phyloP scores from a whole-genome alignment of 805 yeast species.

The Cyberlindnera mississippiensis region DNA sequence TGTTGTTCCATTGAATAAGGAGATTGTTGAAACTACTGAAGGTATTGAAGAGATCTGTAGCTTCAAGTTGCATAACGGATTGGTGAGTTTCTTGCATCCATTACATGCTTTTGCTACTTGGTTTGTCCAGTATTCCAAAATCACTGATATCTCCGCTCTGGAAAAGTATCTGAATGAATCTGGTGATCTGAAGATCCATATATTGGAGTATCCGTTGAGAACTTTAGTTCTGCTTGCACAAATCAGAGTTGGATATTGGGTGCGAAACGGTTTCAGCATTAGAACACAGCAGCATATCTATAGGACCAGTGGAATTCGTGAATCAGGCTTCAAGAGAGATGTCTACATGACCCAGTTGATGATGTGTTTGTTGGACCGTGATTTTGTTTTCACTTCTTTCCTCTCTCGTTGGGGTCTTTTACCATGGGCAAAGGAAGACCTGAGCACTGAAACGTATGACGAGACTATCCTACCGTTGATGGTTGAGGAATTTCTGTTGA shows the following conservation, averaged over 20 bases:
- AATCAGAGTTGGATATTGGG: conserved; percentile 89
- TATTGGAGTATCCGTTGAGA: conserved; percentile 70
- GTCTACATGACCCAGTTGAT: conserved; percentile 62
- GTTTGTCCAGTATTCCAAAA: conserved; percentile 51
- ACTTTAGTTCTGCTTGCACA: conserved; percentile 77
- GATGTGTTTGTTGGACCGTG: conserved; percentile 53
- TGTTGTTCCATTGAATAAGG: conserved; percentile 2
- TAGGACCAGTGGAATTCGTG: conserved; percentile 72
- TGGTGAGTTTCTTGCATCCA: conserved; percentile 75
- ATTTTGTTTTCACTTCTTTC: conserved; percentile 51
- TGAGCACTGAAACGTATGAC: conserved; percentile 41
- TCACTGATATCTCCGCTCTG: conserved; percentile 15
- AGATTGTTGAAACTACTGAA: conserved; percentile 21
- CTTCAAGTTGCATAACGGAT: conserved; percentile 41
- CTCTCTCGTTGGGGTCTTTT: conserved; percentile 67
- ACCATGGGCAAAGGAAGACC: conserved; percentile 47
- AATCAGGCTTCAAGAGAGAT: conserved; percentile 78
- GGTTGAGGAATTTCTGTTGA: conserved; percentile 74
- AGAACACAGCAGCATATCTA: conserved; percentile 78
- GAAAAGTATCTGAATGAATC: conserved; percentile 9
- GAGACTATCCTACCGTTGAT: conserved; percentile 48
- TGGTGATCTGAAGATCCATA: conserved; percentile 3
- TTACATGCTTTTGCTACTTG: conserved; percentile 70
- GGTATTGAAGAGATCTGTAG: conserved; percentile 30
- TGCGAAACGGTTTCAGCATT: conserved; percentile 83